Evolutionary conservation across 768 basidiomycete species (phyloP), one percentile per base, ranked within the genome.

Genomic region (Termitomyces sp.): DNA sequence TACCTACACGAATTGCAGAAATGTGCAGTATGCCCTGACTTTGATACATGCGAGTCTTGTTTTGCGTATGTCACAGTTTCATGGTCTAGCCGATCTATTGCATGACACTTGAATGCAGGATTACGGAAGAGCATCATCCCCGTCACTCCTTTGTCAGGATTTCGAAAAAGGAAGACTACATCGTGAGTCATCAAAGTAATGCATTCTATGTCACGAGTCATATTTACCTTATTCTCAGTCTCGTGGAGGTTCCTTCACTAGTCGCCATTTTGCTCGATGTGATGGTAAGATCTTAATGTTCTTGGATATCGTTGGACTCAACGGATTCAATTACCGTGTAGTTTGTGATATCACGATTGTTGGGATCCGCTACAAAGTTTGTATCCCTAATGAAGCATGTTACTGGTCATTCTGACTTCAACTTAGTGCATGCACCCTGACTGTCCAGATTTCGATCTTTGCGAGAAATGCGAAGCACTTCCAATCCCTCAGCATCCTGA

Each of bases 391-490:
- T 39, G 18, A 7, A 18, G 7, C 47, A 49, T 22, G 1, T 15
- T 27, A 18, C 9, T 47, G 39, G 9, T n/a, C 7, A 18, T 48
- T 12, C 48, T 50, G 27, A 37, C 24, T 18, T 37, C 12, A 44
- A 31, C 45, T 54, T 61, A 90, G 88, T 95, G 93, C 72, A 86
- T 91, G 83, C 85, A 93, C 67, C 78, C 83, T 15, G 73, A 75
- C 4, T 95, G 93, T 72, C 78, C 81, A 0, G 89, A 94, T 69
- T 93, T 85, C 64, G 93, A 95, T 66, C 78, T 95, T 18, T 95
- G 93, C 72, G 76, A 79, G 58, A 71, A 70, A 54, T 95, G 93
- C 72, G 93, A 94, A 72, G 86, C 91, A 6, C 78, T 84, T 58
- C 93, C 93, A 0, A 89, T 93, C 59, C 73, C 85, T 6, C 76